Conservation (phyloP, 2,329 filamentous ascomycete species). For the Ophiostoma novo-ulmi region DNA sequence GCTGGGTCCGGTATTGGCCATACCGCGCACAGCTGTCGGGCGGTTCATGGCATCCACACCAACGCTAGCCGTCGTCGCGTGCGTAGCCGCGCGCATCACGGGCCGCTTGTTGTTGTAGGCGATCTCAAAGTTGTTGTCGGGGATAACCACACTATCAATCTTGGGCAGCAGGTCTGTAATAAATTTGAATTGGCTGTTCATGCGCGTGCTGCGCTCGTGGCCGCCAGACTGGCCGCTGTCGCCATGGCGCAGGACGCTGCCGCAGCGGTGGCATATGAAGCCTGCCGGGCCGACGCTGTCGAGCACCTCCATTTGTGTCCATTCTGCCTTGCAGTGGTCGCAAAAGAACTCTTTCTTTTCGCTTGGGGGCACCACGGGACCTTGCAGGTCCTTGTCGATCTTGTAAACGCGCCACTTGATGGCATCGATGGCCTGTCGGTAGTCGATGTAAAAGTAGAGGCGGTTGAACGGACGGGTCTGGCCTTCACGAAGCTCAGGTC, state of each 20-base stretch:
- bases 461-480: conserved; percentile 76
- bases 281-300: conserved; percentile 65
- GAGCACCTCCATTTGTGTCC: conserved; percentile 83
- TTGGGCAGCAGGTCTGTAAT: conserved; percentile 70
- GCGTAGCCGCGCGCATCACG: conserved; percentile 60
- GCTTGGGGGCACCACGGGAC: conserved; percentile 68
- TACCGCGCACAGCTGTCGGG: conserved; percentile 64
- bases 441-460: conserved; percentile 97
- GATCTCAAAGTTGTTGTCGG: conserved; percentile 67
- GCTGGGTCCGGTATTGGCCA: conserved; percentile 61
- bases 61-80: conserved; percentile 58
- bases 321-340: conserved; percentile 73
- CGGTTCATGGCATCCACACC: conserved; percentile 52
- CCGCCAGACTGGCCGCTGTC: conserved; percentile 64
- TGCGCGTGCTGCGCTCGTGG: conserved; percentile 64
- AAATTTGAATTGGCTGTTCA: conserved; percentile 76
- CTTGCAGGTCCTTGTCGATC: conserved; percentile 83
- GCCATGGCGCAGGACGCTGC: conserved; percentile 57
- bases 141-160: conserved; percentile 69
- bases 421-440: conserved; percentile 87
- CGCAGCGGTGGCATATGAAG: conserved; percentile 80
- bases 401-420: conserved; percentile 92
- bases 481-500: conserved; percentile 72
- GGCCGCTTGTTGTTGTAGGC: conserved; percentile 60
- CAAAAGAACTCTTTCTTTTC: conserved; percentile 94